Base-by-base conservation (phyloP, 495 filamentous ascomycete genomes). In the Schizothecium vesticola region DNA sequence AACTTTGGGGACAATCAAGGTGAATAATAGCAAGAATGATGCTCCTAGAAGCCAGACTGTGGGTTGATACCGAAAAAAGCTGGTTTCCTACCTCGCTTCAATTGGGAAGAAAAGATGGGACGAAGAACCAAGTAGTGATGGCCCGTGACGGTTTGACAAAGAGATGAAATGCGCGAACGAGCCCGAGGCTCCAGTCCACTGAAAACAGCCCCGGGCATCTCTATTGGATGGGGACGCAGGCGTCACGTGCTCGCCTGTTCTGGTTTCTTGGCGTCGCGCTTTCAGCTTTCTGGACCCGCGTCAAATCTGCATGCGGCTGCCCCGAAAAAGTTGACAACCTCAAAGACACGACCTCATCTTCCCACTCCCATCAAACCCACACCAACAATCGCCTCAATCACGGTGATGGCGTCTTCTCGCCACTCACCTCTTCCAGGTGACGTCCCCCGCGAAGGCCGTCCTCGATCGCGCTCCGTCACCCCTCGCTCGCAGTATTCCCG, bases 401-500 rank as follows among this genome's bases (percentile, higher is more conserved):
- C 58, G 28, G 36, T 31, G 51, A 75, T 76, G 73, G 68, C 63
- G 22, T 71, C 72, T n/a, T 13, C 66, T 25, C 61, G 61, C 23
- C 51, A 70, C 68, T 61, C 61, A 67, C 59, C 68, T 31, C 6
- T n/a, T 6, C 43, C 43, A 4, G 43, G 43, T 19, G 43, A 51
- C 6, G 26, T 59, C 22, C 55, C 67, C 7, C 65, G 65, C 29
- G 65, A 66, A 21, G 28, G 56, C 33, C 65, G 61, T 0, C 58
- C 67, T 36, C 63, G 61, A 19, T 68, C 73, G 5, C 74, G 56
- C 2, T 72, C 73, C 29, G 61, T 21, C 28, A 68, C 73, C 9
- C 71, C 74, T 1, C 66, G 67, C 63, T 69, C 71, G 4, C 56
- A 58, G 8, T 65, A 65, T 25, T 72, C 71, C 2, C 70, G 75